These are phyloP conservation scores for Tripterygium wilfordii DNA, from an alignment of 177 flowering plant genomes.

Conservation along the genomic window DNA sequence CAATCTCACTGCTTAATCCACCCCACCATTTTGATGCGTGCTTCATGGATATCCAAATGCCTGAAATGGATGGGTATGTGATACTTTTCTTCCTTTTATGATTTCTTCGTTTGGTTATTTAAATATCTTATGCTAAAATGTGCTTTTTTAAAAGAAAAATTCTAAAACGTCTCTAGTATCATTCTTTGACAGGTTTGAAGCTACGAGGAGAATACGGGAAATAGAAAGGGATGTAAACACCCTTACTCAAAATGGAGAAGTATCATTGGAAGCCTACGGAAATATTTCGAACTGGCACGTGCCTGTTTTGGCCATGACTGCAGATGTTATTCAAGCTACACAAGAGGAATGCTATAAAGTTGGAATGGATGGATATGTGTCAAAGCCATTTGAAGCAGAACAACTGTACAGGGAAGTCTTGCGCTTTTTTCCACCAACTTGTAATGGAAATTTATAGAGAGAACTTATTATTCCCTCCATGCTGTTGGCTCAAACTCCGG, in stretches of 20 bases:
- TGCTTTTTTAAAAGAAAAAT: no score
- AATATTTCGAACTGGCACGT: conserved; percentile 55
- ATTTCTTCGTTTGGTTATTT: no score
- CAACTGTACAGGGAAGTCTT: conserved; percentile 60
- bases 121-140: background rate
- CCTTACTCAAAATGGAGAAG: conserved; percentile 39
- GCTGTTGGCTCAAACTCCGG: background rate
- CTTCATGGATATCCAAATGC: conserved; percentile 99
- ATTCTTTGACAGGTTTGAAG: conserved; percentile 61
- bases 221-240: conserved; percentile 47
- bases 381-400: conserved; percentile 91
- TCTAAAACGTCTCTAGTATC: background rate
- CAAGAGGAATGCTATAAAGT: conserved; percentile 60
- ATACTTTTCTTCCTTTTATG: background rate
- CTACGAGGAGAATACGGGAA: conserved; percentile 66
- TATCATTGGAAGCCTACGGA: conserved; percentile 27
- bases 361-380: conserved; percentile 98
- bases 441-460: conserved; percentile 12
- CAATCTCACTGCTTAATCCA: conserved; percentile 53
- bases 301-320: conserved; percentile 97
- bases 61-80: conserved; percentile 97
- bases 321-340: conserved; percentile 94
- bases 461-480: background rate
- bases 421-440: conserved; percentile 32
- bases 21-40: conserved; percentile 94